Evolutionary conservation across 306 rosid genomes (phyloP).

Genomic region (Geum urbanum): DNA sequence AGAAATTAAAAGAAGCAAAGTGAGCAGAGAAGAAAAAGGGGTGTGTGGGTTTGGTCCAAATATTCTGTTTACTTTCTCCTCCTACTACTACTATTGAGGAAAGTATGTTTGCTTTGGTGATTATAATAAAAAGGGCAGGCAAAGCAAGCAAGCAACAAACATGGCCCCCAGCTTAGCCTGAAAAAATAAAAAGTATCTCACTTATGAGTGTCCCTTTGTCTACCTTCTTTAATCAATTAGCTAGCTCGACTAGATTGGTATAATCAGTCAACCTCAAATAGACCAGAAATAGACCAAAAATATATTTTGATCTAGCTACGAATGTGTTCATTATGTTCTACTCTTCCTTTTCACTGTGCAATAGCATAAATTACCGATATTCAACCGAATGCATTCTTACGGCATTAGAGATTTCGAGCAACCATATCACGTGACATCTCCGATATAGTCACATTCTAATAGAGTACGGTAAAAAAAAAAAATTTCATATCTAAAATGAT

Average conservation of each 20-base stretch:
- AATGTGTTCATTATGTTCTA: slow-evolving; percentile 8
- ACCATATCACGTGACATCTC: no score
- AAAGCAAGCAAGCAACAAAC: slow-evolving; percentile 10
- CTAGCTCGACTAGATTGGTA: neutral
- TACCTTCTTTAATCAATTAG: slow-evolving; percentile 36
- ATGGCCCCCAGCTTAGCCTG: slow-evolving; percentile 21
- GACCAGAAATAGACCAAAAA: slow-evolving; percentile 31
- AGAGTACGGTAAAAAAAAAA: no score
- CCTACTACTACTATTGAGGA: slow-evolving; percentile 19
- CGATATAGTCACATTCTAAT: no score
- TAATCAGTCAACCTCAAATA: slow-evolving; percentile 10
- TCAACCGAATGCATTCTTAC: no score
- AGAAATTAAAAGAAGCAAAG: slow-evolving; percentile 16
- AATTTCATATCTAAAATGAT: no score
- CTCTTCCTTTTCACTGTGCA: slow-evolving; percentile 12
- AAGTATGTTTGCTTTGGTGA: slow-evolving; percentile 45
- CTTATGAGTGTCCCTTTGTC: slow-evolving; percentile 50
- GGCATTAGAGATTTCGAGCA: no score
- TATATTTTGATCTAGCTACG: slow-evolving; percentile 12
- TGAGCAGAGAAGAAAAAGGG: neutral
- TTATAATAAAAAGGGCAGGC: slow-evolving; percentile 28
- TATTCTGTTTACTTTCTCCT: slow-evolving; percentile 34
- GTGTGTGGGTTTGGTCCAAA: slow-evolving; percentile 15
- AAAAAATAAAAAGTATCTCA: slow-evolving; percentile 18
- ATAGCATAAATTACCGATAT: neutral